A percentile compares a stretch with the other conserved stretches of the same genome.
phyloP scores from a whole-genome alignment of 305 asterid genomes.

The Lippia alba region DNA sequence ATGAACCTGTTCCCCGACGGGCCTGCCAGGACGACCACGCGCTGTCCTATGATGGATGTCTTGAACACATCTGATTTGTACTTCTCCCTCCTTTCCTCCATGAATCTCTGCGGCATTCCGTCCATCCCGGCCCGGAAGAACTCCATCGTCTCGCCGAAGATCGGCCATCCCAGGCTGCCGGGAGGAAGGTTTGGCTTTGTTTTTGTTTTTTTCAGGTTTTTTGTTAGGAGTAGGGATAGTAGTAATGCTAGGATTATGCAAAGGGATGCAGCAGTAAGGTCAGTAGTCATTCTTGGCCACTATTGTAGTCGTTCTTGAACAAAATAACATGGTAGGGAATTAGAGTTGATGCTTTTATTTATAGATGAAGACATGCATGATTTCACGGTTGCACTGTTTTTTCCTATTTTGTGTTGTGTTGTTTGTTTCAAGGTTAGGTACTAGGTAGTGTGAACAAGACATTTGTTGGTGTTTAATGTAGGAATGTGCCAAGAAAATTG shows the following conservation, averaged over 20 bases:
- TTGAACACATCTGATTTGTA: conserved; percentile 51
- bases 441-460: too few species aligned
- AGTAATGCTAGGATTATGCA: conserved; percentile 18
- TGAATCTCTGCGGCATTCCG: conserved; percentile 56
- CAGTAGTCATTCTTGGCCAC: too few species aligned
- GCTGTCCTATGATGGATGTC: conserved; percentile 59
- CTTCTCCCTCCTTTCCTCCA: conserved; percentile 45
- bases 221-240: conserved; percentile 9
- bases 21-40: conserved; percentile 57
- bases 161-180: conserved; percentile 68
- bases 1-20: conserved; percentile 59
- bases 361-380: too few species aligned
- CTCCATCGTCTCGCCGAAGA: conserved; percentile 59
- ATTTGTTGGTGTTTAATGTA: too few species aligned
- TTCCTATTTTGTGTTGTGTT: too few species aligned
- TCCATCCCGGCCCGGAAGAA: conserved; percentile 45
- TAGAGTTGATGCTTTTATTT: too few species aligned
- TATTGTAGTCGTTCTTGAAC: too few species aligned
- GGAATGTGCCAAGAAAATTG: too few species aligned
- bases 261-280: not conserved
- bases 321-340: too few species aligned
- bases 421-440: too few species aligned
- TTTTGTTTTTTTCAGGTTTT: not conserved
- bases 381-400: too few species aligned
- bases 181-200: conserved; percentile 56